Evolutionary conservation across 1,284 basidiomycete genomes (phyloP).

Genomic region (Abortiporus biennis): DNA sequence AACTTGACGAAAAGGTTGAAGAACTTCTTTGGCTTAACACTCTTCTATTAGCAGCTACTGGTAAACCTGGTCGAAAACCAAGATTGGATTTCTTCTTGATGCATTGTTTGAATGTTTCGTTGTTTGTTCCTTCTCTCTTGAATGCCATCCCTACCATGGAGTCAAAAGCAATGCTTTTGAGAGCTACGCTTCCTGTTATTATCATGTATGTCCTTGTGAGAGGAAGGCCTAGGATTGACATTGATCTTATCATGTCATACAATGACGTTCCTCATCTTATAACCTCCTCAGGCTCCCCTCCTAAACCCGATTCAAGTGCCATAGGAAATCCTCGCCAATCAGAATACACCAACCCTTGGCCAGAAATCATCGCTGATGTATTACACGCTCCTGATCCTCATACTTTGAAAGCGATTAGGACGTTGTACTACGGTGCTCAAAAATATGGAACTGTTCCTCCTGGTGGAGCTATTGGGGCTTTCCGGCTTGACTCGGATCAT

Average conservation of each 20-base stretch:
- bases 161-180: slow-evolving; percentile 42
- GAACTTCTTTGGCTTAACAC: slow-evolving; percentile 49
- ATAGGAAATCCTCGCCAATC: slow-evolving; percentile 32
- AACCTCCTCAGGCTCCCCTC: neutral
- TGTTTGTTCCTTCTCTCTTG: slow-evolving; percentile 52
- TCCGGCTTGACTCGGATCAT: slow-evolving; percentile 6
- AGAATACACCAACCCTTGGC: slow-evolving; percentile 51
- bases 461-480: slow-evolving; percentile 28
- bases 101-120: slow-evolving; percentile 58
- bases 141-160: slow-evolving; percentile 27
- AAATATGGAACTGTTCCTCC: slow-evolving; percentile 32
- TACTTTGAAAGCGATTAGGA: slow-evolving; percentile 52
- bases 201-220: slow-evolving; percentile 42
- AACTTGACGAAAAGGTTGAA: slow-evolving; percentile 39
- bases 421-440: slow-evolving; percentile 45
- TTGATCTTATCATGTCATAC: slow-evolving; percentile 49
- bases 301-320: slow-evolving; percentile 21
- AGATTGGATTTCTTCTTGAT: slow-evolving; percentile 70
- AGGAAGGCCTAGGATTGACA: slow-evolving; percentile 54
- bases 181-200: slow-evolving; percentile 38
- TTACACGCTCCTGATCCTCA: slow-evolving; percentile 59
- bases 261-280: slow-evolving; percentile 36
- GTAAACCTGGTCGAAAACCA: slow-evolving; percentile 40
- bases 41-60: slow-evolving; percentile 48
- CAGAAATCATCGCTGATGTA: slow-evolving; percentile 42